These are phyloP conservation scores for Fusarium brevicatenulatum DNA, from an alignment of 2,329 filamentous ascomycete species.

Conservation along the genomic window DNA sequence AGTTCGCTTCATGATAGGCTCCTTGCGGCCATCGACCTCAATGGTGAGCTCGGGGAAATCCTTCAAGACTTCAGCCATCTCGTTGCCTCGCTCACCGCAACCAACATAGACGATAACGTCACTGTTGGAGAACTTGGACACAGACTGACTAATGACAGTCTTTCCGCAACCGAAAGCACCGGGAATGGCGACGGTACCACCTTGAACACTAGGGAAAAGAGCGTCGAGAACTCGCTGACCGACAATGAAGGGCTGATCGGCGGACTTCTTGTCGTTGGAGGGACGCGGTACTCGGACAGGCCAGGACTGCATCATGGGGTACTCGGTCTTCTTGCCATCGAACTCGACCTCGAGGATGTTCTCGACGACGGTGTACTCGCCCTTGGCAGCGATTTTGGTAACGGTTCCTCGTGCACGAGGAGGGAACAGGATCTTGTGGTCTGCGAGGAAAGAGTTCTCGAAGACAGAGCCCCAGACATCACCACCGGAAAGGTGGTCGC, in stretches of 20 bases:
- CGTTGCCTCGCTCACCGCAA: conserved; percentile 91
- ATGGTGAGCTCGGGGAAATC: conserved; percentile 99
- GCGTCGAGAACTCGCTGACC: conserved; percentile 96
- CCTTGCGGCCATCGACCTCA: conserved; percentile 90
- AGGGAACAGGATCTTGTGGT: conserved; percentile 92
- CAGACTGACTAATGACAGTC: conserved; percentile 98
- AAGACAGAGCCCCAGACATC: conserved; percentile 95
- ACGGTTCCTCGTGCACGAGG: conserved; percentile 92
- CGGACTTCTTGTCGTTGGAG: conserved; percentile 89
- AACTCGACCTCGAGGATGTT: conserved; percentile 97
- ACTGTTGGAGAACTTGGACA: conserved; percentile 99
- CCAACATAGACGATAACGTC: conserved; percentile 99
- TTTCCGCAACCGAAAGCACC: conserved; percentile 99
- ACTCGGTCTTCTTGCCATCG: conserved; percentile 92
- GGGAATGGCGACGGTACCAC: conserved; percentile 96
- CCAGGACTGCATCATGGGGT: conserved; percentile 99
- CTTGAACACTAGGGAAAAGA: conserved; percentile 95
- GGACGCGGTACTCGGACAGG: conserved; percentile 96
- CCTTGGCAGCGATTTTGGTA: conserved; percentile 88
- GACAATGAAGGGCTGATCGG: conserved; percentile 91
- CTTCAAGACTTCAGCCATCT: conserved; percentile 99
- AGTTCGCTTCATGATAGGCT: conserved; percentile 99
- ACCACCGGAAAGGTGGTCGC: conserved; percentile 95
- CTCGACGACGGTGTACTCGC: conserved; percentile 92
- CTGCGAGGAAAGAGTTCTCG: conserved; percentile 93